Percentiles rank a stretch among this genome's conserved stretches.
Evolutionary conservation across 345 rosid genomes (phyloP).

Genomic region (Bruguiera gymnorhiza): DNA sequence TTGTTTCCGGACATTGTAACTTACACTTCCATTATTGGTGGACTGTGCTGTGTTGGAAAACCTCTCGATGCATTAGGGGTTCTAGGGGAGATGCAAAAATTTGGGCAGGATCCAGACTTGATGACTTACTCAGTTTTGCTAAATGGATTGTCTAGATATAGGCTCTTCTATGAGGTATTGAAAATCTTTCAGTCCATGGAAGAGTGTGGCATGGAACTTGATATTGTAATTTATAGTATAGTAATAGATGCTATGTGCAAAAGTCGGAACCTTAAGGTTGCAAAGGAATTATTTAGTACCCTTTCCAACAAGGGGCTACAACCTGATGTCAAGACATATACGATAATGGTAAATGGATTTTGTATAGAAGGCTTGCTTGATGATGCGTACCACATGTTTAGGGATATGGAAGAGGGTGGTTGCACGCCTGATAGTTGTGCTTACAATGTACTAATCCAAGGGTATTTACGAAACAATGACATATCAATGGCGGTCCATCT

Average conservation of each 20-base stretch:
- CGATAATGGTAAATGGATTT: conserved; percentile 30
- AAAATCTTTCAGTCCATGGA: not conserved
- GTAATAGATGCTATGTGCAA: conserved; percentile 8
- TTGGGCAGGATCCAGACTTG: not conserved
- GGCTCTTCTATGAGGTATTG: not conserved
- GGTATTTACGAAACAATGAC: conserved; percentile 6
- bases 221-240: not conserved
- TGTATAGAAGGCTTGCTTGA: conserved; percentile 12
- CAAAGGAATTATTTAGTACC: conserved; percentile 14
- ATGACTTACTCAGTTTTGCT: conserved; percentile 11
- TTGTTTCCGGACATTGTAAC: conserved; percentile 19
- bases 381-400: not conserved
- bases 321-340: conserved; percentile 30
- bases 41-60: not conserved
- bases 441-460: conserved; percentile 8
- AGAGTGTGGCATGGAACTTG: not conserved
- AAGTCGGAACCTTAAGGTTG: conserved; percentile 1
- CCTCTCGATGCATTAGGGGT: not conserved
- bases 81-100: not conserved
- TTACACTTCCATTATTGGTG: conserved; percentile 1
- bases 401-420: conserved; percentile 7
- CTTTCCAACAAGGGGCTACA: conserved; percentile 22
- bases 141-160: conserved; percentile 10
- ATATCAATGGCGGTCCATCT: not conserved
- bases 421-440: not conserved